phyloP scores from a whole-genome alignment of 2,329 filamentous ascomycete genomes.

The Phoma sp. region DNA sequence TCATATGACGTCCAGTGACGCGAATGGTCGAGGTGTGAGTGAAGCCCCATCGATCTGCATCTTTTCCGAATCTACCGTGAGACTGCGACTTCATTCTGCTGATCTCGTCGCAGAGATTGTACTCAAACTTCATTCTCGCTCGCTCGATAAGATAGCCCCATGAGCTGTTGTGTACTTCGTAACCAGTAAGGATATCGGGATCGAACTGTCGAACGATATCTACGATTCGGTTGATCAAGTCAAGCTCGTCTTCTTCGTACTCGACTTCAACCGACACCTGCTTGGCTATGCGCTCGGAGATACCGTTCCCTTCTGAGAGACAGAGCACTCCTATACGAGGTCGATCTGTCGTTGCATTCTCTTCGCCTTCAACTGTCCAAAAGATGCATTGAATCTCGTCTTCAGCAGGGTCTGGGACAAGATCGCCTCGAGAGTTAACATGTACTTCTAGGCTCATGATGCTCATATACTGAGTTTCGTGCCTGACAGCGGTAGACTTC shows the following conservation, averaged over 20 bases:
- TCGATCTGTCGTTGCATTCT: slow-evolving; percentile 62
- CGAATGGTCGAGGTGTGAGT: slow-evolving; percentile 90
- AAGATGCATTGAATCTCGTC: slow-evolving; percentile 90
- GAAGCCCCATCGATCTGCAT: slow-evolving; percentile 90
- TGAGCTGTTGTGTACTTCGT: slow-evolving; percentile 89
- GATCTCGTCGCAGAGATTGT: slow-evolving; percentile 88
- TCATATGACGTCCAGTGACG: slow-evolving; percentile 93
- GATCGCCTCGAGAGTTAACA: slow-evolving; percentile 80
- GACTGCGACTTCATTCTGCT: slow-evolving; percentile 86
- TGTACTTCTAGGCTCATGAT: slow-evolving; percentile 94
- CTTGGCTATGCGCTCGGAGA: slow-evolving; percentile 67
- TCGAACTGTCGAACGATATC: slow-evolving; percentile 84
- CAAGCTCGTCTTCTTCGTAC: slow-evolving; percentile 79
- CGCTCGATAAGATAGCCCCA: slow-evolving; percentile 97
- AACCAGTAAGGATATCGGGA: slow-evolving; percentile 92
- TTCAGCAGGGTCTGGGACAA: slow-evolving; percentile 87
- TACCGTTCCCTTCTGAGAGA: slow-evolving; percentile 66
- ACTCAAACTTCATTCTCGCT: slow-evolving; percentile 83
- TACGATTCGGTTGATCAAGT: slow-evolving; percentile 83
- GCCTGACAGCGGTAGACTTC: slow-evolving; percentile 76
- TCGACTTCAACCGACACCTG: slow-evolving; percentile 69
- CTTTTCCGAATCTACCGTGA: slow-evolving; percentile 83
- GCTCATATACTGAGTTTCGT: slow-evolving; percentile 93
- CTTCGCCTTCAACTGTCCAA: slow-evolving; percentile 85
- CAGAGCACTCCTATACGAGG: slow-evolving; percentile 75